Percentiles rank a stretch among this genome's conserved stretches.
Conservation (phyloP, 306 rosid species). For the Dalbergia cochinchinensis region DNA sequence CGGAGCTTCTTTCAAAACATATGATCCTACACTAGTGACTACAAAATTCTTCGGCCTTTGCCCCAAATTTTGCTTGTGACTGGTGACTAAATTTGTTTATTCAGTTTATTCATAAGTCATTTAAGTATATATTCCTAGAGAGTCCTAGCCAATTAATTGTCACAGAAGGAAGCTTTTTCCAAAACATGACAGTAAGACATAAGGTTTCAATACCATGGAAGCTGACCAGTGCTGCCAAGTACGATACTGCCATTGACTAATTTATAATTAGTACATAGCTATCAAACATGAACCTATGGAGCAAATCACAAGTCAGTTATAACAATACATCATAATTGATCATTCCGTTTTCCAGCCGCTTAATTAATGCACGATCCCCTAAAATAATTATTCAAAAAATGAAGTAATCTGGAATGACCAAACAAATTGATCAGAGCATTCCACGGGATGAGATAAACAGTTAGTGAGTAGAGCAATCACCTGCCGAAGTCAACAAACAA, state of each 20-base stretch:
- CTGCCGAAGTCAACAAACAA: background rate
- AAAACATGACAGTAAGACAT: background rate
- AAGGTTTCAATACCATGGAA: background rate
- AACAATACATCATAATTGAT: background rate
- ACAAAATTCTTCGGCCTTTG: background rate
- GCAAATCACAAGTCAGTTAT: background rate
- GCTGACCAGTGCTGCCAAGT: background rate
- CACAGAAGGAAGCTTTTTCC: background rate
- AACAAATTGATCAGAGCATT: constrained; percentile 13
- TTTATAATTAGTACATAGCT: background rate
- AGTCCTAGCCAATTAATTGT: background rate
- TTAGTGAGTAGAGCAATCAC: background rate
- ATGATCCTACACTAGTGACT: background rate
- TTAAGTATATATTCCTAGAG: background rate
- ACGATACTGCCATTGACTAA: background rate
- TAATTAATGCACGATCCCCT: background rate
- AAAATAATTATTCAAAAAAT: background rate
- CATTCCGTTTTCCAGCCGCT: background rate
- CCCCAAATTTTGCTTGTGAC: background rate
- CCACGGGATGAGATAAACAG: background rate
- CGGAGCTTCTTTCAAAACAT: background rate
- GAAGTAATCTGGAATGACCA: background rate
- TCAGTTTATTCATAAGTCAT: background rate
- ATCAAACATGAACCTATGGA: background rate
- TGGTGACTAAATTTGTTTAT: background rate